Evolutionary conservation across 306 rosid species (phyloP).

Genomic region (Mimosa pudica): DNA sequence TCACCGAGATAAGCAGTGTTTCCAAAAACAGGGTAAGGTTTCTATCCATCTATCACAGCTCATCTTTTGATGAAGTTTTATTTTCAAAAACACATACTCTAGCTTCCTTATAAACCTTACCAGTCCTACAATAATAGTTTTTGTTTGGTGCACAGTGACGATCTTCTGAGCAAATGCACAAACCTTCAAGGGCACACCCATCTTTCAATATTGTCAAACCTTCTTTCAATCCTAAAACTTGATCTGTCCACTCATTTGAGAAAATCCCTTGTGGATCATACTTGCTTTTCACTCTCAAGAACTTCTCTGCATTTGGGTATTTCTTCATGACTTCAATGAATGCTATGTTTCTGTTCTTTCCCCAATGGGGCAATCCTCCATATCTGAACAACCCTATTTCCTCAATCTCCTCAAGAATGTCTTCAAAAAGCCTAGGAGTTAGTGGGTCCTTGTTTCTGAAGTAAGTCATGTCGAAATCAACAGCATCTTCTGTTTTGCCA

Average conservation of each 20-base stretch:
- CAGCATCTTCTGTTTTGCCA: slow-evolving; percentile 63
- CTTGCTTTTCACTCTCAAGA: slow-evolving; percentile 50
- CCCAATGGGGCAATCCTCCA: slow-evolving; percentile 82
- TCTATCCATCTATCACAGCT: not conserved
- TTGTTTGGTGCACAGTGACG: slow-evolving; percentile 72
- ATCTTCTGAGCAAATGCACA: slow-evolving; percentile 66
- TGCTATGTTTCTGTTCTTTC: slow-evolving; percentile 71
- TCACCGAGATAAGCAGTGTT: too few species aligned
- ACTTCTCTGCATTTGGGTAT: slow-evolving; percentile 44
- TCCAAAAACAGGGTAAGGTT: too few species aligned
- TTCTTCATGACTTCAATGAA: slow-evolving; percentile 56
- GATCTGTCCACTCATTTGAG: slow-evolving; percentile 77
- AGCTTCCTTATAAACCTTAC: slow-evolving; percentile 62
- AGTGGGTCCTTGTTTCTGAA: slow-evolving; percentile 68
- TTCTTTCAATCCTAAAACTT: slow-evolving; percentile 58
- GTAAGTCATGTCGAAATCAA: slow-evolving; percentile 73
- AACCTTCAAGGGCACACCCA: slow-evolving; percentile 82
- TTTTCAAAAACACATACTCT: slow-evolving; percentile 53
- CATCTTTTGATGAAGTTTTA: not conserved
- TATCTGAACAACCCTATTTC: slow-evolving; percentile 73
- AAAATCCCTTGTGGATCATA: slow-evolving; percentile 66
- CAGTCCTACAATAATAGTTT: slow-evolving; percentile 61
- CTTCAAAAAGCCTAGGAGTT: slow-evolving; percentile 70
- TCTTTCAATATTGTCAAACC: slow-evolving; percentile 45
- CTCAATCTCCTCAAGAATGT: slow-evolving; percentile 75